Evolutionary conservation across 768 basidiomycete species (phyloP).

Genomic region (Ramaria rubella): DNA sequence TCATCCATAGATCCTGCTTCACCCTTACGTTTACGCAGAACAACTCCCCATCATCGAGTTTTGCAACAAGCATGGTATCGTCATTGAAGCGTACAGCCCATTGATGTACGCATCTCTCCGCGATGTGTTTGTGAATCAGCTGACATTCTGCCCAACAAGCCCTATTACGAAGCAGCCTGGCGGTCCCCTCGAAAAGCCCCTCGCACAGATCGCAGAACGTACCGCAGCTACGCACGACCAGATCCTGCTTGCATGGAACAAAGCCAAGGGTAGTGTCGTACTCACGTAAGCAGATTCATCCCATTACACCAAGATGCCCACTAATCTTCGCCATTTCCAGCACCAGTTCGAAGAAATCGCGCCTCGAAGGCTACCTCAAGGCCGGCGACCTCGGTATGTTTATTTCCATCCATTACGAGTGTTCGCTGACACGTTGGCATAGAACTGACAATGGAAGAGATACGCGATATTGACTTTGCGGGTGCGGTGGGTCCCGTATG

Average conservation of each 20-base stretch:
- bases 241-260: conserved; percentile 66
- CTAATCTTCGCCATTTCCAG: conserved; percentile 24
- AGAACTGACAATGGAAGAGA: conserved; percentile 48
- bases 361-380: conserved; percentile 60
- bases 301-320: background rate
- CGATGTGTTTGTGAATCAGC: background rate
- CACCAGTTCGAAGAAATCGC: conserved; percentile 56
- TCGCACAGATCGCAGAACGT: conserved; percentile 45
- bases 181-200: conserved; percentile 57
- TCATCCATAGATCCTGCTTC: conserved; percentile 47
- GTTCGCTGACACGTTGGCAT: background rate
- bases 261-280: conserved; percentile 57
- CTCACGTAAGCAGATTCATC: conserved; percentile 42
- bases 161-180: conserved; percentile 54
- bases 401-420: too few relatives aligned
- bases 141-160: conserved; percentile 25
- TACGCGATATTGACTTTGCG: conserved; percentile 50
- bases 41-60: conserved; percentile 54
- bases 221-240: conserved; percentile 54
- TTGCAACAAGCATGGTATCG: conserved; percentile 49
- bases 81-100: conserved; percentile 66
- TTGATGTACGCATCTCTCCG: conserved; percentile 43
- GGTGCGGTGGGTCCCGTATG: conserved; percentile 36
- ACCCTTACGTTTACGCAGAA: conserved; percentile 59
- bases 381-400: conserved; percentile 58